Evolutionary conservation across 2,329 filamentous ascomycete species (phyloP).

Genomic region (Neophaeococcomyces aloes): DNA sequence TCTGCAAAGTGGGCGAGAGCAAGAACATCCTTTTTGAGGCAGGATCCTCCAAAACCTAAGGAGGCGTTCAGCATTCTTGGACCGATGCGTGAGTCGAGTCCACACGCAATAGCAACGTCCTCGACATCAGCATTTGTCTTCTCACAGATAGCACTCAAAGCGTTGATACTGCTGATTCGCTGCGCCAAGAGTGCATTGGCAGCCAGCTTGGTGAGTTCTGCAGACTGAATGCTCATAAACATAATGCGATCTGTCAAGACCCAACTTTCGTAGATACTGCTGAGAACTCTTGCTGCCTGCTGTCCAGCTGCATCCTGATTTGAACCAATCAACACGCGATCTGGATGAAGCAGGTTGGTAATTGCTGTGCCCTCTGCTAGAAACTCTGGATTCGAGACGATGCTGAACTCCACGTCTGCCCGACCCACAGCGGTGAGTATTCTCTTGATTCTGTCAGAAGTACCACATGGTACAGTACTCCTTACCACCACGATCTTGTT

Average conservation of each 20-base stretch:
- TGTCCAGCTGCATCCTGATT: constrained; percentile 49
- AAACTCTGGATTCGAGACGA: constrained; percentile 74
- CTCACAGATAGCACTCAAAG: constrained; percentile 70
- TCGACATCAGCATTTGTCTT: constrained; percentile 64
- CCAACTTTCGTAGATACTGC: constrained; percentile 60
- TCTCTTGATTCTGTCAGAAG: constrained; percentile 57
- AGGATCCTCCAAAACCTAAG: constrained; percentile 69
- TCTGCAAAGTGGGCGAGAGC: constrained; percentile 65
- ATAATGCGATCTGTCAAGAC: constrained; percentile 57
- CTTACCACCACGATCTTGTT: constrained; percentile 72
- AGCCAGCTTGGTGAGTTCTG: constrained; percentile 67
- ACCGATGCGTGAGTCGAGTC: constrained; percentile 61
- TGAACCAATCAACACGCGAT: constrained; percentile 66
- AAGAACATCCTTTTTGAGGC: constrained; percentile 71
- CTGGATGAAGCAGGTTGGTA: constrained; percentile 57
- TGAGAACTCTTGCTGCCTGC: constrained; percentile 53
- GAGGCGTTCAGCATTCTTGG: constrained; percentile 62
- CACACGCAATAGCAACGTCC: constrained; percentile 57
- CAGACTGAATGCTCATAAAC: constrained; percentile 64
- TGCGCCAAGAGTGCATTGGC: constrained; percentile 74
- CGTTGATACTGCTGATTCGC: constrained; percentile 70
- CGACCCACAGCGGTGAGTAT: constrained; percentile 42
- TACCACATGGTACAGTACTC: constrained; percentile 67
- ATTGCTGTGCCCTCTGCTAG: constrained; percentile 68
- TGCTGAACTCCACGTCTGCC: constrained; percentile 50